These are phyloP conservation scores for Tulasnella sp. DNA, from an alignment of 768 basidiomycete species.

Conservation along the genomic window DNA sequence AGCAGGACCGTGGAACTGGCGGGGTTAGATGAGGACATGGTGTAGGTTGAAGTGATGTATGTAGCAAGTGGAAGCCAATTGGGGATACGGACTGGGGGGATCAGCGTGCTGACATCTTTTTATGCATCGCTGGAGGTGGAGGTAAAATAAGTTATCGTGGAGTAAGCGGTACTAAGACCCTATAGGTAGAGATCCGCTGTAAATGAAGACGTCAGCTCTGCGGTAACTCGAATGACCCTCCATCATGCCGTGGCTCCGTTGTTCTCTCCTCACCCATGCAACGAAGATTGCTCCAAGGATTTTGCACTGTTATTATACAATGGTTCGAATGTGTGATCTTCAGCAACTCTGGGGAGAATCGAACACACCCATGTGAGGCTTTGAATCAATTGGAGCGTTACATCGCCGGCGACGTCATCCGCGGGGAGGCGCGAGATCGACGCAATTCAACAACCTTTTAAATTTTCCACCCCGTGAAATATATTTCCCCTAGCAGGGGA, in stretches of 20 bases:
- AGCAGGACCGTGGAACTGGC: constrained; percentile 51
- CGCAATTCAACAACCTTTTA: not conserved
- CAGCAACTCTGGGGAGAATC: too few species aligned
- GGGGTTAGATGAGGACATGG: constrained; percentile 48
- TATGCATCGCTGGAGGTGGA: not conserved
- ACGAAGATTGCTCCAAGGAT: too few species aligned
- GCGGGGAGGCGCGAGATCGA: not conserved
- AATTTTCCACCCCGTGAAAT: too few species aligned
- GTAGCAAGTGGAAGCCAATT: not conserved
- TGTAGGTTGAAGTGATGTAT: not conserved
- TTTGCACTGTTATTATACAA: too few species aligned
- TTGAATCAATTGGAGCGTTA: not conserved
- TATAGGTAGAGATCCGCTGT: too few species aligned
- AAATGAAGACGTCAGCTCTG: too few species aligned
- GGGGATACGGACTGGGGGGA: not conserved
- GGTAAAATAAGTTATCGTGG: not conserved
- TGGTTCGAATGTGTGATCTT: too few species aligned
- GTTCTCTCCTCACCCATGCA: too few species aligned
- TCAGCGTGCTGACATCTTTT: not conserved
- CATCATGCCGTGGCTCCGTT: too few species aligned
- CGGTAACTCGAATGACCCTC: too few species aligned
- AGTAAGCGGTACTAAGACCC: not conserved
- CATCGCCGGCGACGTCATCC: not conserved
- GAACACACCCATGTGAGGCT: too few species aligned
- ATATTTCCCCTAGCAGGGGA: too few species aligned